Conservation (phyloP, 768 basidiomycete genomes). For the Lentinus tigrinus region DNA sequence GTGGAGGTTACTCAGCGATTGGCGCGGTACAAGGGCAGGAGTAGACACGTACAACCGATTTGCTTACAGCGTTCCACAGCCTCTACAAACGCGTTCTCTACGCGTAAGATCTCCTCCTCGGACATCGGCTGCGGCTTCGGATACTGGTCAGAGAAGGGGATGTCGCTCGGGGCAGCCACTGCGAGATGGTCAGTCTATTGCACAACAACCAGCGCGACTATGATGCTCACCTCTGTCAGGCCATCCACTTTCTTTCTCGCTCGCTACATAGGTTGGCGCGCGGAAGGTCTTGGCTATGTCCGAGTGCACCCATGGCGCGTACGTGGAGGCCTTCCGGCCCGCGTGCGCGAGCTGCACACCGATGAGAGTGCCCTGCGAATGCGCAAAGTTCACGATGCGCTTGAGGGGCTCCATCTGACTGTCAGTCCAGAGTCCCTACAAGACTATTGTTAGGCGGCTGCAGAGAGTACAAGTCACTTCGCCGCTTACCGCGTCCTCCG, state of each 20-base stretch:
- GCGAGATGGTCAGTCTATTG: neutral
- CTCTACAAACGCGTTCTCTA: slow-evolving; percentile 61
- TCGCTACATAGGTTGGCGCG: slow-evolving; percentile 35
- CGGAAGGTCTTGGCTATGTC: slow-evolving; percentile 34
- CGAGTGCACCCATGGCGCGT: slow-evolving; percentile 63
- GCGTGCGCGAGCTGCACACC: slow-evolving; percentile 83
- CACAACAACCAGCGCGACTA: neutral
- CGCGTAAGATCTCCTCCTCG: slow-evolving; percentile 47
- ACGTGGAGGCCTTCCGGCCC: slow-evolving; percentile 69
- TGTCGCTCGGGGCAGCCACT: slow-evolving; percentile 46
- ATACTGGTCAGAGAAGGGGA: slow-evolving; percentile 53
- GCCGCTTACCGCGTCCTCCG: slow-evolving; percentile 60
- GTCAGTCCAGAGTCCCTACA: slow-evolving; percentile 71
- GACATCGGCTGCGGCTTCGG: slow-evolving; percentile 61
- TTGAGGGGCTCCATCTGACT: slow-evolving; percentile 69
- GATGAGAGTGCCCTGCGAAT: slow-evolving; percentile 66
- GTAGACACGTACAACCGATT: slow-evolving; percentile 54
- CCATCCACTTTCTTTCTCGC: slow-evolving; percentile 66
- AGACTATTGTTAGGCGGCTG: neutral
- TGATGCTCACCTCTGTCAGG: slow-evolving; percentile 50
- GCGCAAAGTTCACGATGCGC: slow-evolving; percentile 72
- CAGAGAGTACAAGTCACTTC: neutral
- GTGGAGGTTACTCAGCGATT: neutral
- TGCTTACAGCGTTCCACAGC: slow-evolving; percentile 54
- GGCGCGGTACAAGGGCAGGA: too few relatives aligned